A percentile compares a stretch with the other conserved stretches of the same genome.
Evolutionary conservation across 2,329 filamentous ascomycete genomes (phyloP).

Genomic region (Myriosclerotinia duriaeana): DNA sequence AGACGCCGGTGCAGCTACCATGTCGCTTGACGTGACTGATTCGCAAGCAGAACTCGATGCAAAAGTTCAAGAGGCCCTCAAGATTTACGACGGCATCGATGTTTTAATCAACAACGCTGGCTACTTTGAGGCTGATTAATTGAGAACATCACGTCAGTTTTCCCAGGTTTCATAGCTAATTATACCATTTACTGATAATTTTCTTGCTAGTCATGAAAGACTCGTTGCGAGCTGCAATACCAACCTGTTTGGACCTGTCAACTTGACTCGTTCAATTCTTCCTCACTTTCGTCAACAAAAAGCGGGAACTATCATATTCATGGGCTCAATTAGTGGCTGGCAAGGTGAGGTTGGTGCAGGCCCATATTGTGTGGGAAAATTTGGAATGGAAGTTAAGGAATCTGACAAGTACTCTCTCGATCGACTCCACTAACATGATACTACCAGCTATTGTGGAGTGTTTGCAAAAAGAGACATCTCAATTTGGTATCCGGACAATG

Average conservation of each 20-base stretch:
- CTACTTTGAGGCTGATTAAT: constrained; percentile 33
- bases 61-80: constrained; percentile 41
- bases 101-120: constrained; percentile 43
- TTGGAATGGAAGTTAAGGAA: constrained; percentile 28
- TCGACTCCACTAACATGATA: not conserved
- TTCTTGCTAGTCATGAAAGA: constrained; percentile 23
- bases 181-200: not conserved
- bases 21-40: constrained; percentile 50
- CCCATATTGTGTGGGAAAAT: constrained; percentile 28
- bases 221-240: constrained; percentile 46
- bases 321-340: constrained; percentile 27
- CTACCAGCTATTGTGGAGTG: constrained; percentile 24
- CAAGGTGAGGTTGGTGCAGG: constrained; percentile 18
- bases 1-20: constrained; percentile 45
- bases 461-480: constrained; percentile 26
- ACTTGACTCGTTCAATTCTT: constrained; percentile 49
- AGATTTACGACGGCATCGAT: constrained; percentile 37
- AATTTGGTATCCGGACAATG: constrained; percentile 26
- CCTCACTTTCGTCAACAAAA: constrained; percentile 47
- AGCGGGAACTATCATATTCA: constrained; percentile 41
- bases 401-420: not conserved
- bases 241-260: constrained; percentile 55
- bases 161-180: not conserved
- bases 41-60: constrained; percentile 42
- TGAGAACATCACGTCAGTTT: constrained; percentile 37